Evolutionary conservation across 176 grass and related monocot species (phyloP), one percentile per base, ranked within the genome.

Genomic region (Neostapfia colusana): DNA sequence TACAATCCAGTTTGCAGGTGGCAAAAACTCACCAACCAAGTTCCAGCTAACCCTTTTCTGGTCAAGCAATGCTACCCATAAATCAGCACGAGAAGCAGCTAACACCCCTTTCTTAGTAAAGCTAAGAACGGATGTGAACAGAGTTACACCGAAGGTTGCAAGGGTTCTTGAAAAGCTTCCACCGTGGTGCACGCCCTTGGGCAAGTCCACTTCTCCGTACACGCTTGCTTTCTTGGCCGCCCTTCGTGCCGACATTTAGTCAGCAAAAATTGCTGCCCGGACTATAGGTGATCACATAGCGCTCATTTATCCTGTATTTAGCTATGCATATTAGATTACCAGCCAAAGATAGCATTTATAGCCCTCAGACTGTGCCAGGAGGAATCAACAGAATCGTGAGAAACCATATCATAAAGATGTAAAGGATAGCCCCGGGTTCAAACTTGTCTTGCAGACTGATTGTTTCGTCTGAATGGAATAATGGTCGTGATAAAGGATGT

Each of bases 1-100:
- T 14, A 83, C 74, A 15, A 90, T 95, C 72, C 95, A 99, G 79
- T 99, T 95, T 89, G 83, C 95, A 25, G 95, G 92, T 14, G 95
- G 91, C 39, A 95, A 92, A 55, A 80, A 82, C 53, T 86, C 95
- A 1, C 95, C 91, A 40, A 95, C 83, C 72, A 99, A 90, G 73
- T 95, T 95, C 70, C 81, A 69, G 65, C n/a, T 99, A 69, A 85
- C 85, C 37, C 80, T 99, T 23, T 65, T 88, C 70, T 99, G 89
- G 91, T 85, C 79, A 20, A 84, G 74, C 8, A 90, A 86, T 31
- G 12, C 24, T 13, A 68, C 45, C 1, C 28, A 54, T 50, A 8
- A 67, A 73, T 83, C 45, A 16, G 3, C 41, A 27, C 63, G 67
- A 78, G 59, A 38, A 76, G 49, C 18, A 41, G 63, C 49, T 5